Base-by-base conservation (phyloP, 2,329 filamentous ascomycete genomes). In the Beauveria medogensis region DNA sequence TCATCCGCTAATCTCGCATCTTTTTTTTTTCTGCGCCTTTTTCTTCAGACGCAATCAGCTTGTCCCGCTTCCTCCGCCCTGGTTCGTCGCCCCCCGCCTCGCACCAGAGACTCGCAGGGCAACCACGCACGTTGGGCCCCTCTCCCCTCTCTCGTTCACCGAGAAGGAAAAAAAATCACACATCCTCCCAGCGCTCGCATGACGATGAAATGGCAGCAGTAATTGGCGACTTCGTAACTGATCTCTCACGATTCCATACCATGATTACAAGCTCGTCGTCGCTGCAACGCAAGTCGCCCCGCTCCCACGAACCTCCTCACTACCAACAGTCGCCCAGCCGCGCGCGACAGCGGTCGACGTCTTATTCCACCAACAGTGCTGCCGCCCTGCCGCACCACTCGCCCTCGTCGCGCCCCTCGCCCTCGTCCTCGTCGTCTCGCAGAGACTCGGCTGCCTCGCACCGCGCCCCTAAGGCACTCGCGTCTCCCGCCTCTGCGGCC, bases 181-280 rank as follows among this genome's bases (percentile, higher is more conserved):
- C 51, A 51, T 18, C 52, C 47, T 47, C 60, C 43, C 37, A 51
- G 59, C 26, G 28, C 22, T 40, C n/a, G 34, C 44, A 50, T 63
- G 64, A 71, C 68, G 70, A 77, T 78, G 80, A 74, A 76, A 87
- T 87, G 84, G 84, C 83, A 70, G 79, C 83, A 75, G 73, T 86
- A 74, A 81, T 86, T 68, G 82, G 82, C 73, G 90, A 93, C 79
- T 86, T 86, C 78, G 85, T 86, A 76, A 83, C 89, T 74, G 86
- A 91, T 76, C 80, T 86, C 68, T 81, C 84, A 69, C 83, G 85
- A 76, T 87, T 88, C 75, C 84, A 85, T 78, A 85, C 81, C 77
- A 89, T 86, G 81, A 88, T 91, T 78, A 75, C 77, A 62, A 74
- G 76, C 61, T 58, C 60, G 1, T 73, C 79, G 50, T 75, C 75